Evolutionary conservation across 257 asterid genomes (phyloP).

Genomic region (Lavandula angustifolia): DNA sequence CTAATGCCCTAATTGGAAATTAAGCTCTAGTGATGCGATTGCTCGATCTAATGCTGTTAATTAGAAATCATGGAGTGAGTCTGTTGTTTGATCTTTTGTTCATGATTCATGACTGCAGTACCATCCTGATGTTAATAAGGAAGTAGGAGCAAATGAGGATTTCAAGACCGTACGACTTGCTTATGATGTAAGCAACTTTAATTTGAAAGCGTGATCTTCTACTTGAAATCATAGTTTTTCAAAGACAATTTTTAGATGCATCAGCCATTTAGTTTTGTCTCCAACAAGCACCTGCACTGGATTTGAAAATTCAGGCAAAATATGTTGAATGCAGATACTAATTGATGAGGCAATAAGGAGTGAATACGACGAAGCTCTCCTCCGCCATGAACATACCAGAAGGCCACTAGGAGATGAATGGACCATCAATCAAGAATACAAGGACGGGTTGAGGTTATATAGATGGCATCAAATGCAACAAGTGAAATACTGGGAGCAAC

Average conservation of each 20-base stretch:
- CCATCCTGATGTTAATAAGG: slow-evolving; percentile 94
- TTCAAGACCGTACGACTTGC: slow-evolving; percentile 83
- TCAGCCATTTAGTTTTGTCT: not conserved
- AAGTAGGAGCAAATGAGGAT: slow-evolving; percentile 60
- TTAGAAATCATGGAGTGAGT: too few species aligned
- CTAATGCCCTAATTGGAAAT: not conserved
- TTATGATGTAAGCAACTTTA: slow-evolving; percentile 62
- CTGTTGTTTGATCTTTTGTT: slow-evolving; percentile 10
- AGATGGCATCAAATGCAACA: slow-evolving; percentile 65
- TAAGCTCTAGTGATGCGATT: not conserved
- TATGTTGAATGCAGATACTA: slow-evolving; percentile 50
- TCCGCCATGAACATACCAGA: slow-evolving; percentile 43
- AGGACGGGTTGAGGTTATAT: slow-evolving; percentile 53
- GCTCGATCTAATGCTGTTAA: not conserved
- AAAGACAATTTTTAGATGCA: not conserved
- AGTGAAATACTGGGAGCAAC: slow-evolving; percentile 51
- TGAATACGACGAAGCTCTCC: slow-evolving; percentile 62
- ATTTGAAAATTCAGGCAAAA: slow-evolving; percentile 1
- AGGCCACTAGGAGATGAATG: slow-evolving; percentile 45
- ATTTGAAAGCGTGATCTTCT: slow-evolving; percentile 5
- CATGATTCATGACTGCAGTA: slow-evolving; percentile 54
- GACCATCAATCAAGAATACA: slow-evolving; percentile 48
- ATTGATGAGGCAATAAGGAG: slow-evolving; percentile 60
- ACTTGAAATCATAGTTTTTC: not conserved
- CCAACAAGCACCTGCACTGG: not conserved